Conservation (phyloP, 1,284 basidiomycete genomes). For the Neonothopanus nambi region DNA sequence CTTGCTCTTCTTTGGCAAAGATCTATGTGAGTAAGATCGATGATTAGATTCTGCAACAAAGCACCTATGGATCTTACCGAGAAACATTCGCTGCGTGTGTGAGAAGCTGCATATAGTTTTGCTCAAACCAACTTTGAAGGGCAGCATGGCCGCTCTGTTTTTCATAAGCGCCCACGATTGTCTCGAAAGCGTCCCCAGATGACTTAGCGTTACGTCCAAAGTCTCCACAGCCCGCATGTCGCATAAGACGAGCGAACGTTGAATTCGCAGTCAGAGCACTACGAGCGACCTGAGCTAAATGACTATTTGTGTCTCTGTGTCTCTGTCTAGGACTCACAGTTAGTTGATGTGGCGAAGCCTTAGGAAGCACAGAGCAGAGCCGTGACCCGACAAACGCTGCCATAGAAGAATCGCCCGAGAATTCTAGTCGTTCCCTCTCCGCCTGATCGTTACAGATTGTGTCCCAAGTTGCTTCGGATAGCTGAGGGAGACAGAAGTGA, state of each 20-base stretch:
- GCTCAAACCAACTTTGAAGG: constrained; percentile 23
- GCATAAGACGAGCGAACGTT: constrained; percentile 30
- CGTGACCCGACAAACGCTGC: constrained; percentile 21
- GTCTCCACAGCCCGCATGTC: constrained; percentile 21
- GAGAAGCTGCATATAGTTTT: constrained; percentile 24
- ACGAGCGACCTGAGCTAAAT: constrained; percentile 14
- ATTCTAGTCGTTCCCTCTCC: constrained; percentile 27
- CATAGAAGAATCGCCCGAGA: constrained; percentile 25
- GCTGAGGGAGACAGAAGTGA: constrained; percentile 20
- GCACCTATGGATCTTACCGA: constrained; percentile 15
- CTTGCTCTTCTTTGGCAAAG: constrained; percentile 1
- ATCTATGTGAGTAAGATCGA: neutral
- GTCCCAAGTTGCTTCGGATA: constrained; percentile 21
- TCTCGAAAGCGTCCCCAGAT: constrained; percentile 29
- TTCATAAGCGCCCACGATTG: constrained; percentile 26
- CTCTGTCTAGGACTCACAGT: neutral
- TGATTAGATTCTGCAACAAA: neutral
- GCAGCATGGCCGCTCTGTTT: constrained; percentile 20
- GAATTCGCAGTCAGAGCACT: constrained; percentile 26
- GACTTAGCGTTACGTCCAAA: constrained; percentile 21
- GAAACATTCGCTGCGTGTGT: constrained; percentile 19
- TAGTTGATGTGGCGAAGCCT: neutral
- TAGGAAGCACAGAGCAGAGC: neutral
- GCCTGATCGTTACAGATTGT: constrained; percentile 15
- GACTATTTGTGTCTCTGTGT: neutral